Evolutionary conservation across 805 yeast species (phyloP).

Genomic region (Candida manassasensis): DNA sequence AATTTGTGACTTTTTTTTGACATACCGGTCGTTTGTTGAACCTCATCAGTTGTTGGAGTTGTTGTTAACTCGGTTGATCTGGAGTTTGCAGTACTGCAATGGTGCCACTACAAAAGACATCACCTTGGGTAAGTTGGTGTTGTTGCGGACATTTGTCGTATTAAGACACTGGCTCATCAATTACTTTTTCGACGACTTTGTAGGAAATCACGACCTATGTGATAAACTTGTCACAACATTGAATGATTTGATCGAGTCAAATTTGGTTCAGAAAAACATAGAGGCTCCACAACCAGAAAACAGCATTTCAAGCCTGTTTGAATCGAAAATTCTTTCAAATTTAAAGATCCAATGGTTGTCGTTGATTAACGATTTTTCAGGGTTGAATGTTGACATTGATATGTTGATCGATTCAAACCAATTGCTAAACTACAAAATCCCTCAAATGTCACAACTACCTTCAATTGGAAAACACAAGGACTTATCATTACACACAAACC

Average conservation of each 20-base stretch:
- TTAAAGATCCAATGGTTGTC: conserved; percentile 39
- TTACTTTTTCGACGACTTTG: conserved; percentile 79
- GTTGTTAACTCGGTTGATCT: conserved; percentile 59
- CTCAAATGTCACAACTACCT: conserved; percentile 21
- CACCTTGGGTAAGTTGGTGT: conserved; percentile 56
- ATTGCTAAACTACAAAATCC: conserved; percentile 17
- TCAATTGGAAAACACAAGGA: conserved; percentile 22
- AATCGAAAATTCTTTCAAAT: conserved; percentile 33
- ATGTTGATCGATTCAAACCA: conserved; percentile 8
- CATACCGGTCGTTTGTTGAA: conserved; percentile 68
- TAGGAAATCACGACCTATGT: conserved; percentile 26
- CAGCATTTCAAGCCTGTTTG: conserved; percentile 17
- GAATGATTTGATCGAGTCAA: conserved; percentile 35
- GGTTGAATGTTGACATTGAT: conserved; percentile 18
- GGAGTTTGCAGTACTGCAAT: conserved; percentile 56
- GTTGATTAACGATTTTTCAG: conserved; percentile 30
- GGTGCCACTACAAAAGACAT: conserved; percentile 20
- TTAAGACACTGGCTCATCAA: conserved; percentile 87
- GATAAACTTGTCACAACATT: conserved; percentile 45
- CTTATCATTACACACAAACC: conserved; percentile 37
- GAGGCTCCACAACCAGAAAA: neutral
- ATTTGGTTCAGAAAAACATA: conserved; percentile 15
- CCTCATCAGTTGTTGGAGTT: conserved; percentile 56
- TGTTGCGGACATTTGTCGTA: conserved; percentile 80
- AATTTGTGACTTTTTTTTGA: conserved; percentile 79